Conservation (phyloP, 1,284 basidiomycete species). For the Mixia osmundae region DNA sequence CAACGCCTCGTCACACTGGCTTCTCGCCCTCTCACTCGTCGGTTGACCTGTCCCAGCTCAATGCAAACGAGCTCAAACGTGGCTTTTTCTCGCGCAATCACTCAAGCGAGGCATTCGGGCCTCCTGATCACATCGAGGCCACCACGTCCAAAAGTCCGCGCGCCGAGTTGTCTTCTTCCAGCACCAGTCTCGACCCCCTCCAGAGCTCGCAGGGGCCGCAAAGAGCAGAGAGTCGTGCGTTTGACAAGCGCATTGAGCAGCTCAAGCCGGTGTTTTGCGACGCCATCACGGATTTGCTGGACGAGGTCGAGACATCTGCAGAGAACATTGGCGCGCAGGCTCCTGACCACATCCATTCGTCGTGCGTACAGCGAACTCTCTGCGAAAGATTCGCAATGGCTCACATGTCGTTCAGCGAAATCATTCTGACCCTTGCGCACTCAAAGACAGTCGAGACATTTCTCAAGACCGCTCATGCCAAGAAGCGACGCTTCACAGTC, state of each 20-base stretch:
- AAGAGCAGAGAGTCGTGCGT: slow-evolving; percentile 7
- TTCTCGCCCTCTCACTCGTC: background rate
- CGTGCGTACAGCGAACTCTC: slow-evolving; percentile 32
- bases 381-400: background rate
- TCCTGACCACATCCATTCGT: slow-evolving; percentile 86
- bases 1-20: background rate
- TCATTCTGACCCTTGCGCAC: slow-evolving; percentile 84
- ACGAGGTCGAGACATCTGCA: slow-evolving; percentile 87
- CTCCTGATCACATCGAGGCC: too few species aligned
- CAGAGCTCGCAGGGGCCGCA: too few species aligned
- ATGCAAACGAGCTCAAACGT: slow-evolving; percentile 2
- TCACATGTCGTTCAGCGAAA: slow-evolving; percentile 58
- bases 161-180: too few species aligned
- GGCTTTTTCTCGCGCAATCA: too few species aligned
- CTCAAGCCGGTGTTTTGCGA: slow-evolving; percentile 24
- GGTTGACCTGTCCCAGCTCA: background rate
- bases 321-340: slow-evolving; percentile 86
- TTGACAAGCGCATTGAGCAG: slow-evolving; percentile 11
- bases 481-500: slow-evolving; percentile 80
- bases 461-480: slow-evolving; percentile 62
- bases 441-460: slow-evolving; percentile 86
- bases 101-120: background rate
- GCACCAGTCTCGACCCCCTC: too few species aligned
- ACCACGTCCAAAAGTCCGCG: too few species aligned
- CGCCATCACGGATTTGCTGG: slow-evolving; percentile 44